Evolutionary conservation across 2,329 filamentous ascomycete species (phyloP), one percentile per base, ranked within the genome.

Genomic region (Trichoderma gracile): DNA sequence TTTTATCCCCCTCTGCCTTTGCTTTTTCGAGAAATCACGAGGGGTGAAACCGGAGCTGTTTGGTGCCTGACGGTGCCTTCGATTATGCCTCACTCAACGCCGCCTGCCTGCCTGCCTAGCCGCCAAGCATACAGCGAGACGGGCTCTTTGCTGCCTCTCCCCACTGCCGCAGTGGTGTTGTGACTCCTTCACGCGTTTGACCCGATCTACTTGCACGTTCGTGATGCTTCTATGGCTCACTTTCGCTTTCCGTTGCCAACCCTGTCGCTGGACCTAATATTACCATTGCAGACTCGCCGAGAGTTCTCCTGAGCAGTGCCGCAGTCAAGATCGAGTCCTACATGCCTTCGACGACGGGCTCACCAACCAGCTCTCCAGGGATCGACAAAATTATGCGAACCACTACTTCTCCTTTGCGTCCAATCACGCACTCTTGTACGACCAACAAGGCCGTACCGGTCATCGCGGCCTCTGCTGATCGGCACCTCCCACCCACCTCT

Each of bases 391-490:
- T 45, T 45, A 23, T 19, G 50, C 30, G 55, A 52, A 59, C 19
- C 40, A 42, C 38, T 30, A 54, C 21, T 46, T 12, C 59, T 43
- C 23, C 19, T 21, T 15, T 21, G 46, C 46, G 30, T 42, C 49
- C 63, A 65, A 64, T 64, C 55, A 54, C 47, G n/a, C 38, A 43
- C 43, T 60, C 46, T 23, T 17, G 47, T 52, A 60, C 47, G 21
- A 53, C 38, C 21, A 38, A 27, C 49, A 54, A 54, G 33, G 17
- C 33, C 5, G 19, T 56, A 19, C 5, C 0, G 33, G 12, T 46
- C 33, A 8, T 42, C 15, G 27, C 17, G 55, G 15, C 7, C 23
- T 43, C 30, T 8, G n/a, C 25, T 40, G 52, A 40, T 49, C 61
- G 52, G 33, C 33, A 12, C n/a, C 47, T 17, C 52, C 40, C 46